A percentile compares a stretch with the other conserved stretches of the same genome.
Evolutionary conservation across 108 stramenopile species (phyloP).

Genomic region (Nitzschia sp.): DNA sequence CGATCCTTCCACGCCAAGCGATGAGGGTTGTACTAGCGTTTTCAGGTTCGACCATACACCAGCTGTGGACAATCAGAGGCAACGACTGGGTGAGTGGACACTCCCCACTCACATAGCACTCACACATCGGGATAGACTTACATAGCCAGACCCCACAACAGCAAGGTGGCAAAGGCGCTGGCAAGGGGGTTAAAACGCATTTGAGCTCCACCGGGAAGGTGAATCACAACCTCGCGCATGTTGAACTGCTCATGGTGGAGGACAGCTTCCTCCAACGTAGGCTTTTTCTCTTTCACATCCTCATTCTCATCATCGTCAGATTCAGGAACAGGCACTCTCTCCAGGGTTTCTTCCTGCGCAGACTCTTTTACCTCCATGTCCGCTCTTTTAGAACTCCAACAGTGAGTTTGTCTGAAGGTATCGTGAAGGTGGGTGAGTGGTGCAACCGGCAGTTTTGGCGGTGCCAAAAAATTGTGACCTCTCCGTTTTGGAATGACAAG

Average conservation of each 20-base stretch:
- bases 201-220: conserved; percentile 1
- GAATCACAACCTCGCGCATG: conserved; percentile 16
- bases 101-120: neutral
- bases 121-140: neutral
- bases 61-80: conserved; percentile 1
- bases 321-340: neutral
- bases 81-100: too few relatives aligned
- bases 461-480: too few relatives aligned
- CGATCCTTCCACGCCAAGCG: conserved; percentile 12
- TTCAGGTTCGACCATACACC: conserved; percentile 41
- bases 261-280: neutral
- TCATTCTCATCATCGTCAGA: neutral
- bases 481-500: too few relatives aligned
- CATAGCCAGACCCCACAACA: conserved; percentile 49
- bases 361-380: too few relatives aligned
- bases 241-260: conserved; percentile 3
- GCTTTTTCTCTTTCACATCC: neutral
- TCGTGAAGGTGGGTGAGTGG: too few relatives aligned
- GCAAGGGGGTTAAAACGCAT: conserved; percentile 42
- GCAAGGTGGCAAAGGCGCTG: conserved; percentile 28
- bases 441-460: too few relatives aligned
- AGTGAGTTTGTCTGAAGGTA: too few relatives aligned
- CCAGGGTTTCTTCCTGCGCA: neutral
- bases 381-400: too few relatives aligned
- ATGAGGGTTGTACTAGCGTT: conserved; percentile 15